A percentile compares a stretch with the other conserved stretches of the same genome.
Conservation (phyloP, 75 land plant genomes). For the Pinus taeda region DNA sequence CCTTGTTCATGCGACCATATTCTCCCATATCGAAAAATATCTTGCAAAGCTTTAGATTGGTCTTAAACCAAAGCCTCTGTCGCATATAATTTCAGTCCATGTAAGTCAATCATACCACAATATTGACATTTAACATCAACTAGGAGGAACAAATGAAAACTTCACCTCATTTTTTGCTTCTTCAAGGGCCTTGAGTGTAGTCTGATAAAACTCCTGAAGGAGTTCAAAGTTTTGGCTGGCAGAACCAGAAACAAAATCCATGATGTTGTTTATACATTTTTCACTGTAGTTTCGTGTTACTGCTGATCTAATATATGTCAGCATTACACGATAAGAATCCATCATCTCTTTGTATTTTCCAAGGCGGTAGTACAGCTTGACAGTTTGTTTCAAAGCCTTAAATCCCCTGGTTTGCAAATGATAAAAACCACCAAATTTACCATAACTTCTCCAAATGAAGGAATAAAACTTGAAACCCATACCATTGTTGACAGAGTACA, state of each 20-base stretch:
- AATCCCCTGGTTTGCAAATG: conserved; percentile 73
- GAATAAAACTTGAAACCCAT: background rate
- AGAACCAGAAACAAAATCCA: conserved; percentile 94
- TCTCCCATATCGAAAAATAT: conserved; percentile 97
- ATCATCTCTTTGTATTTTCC: conserved; percentile 93
- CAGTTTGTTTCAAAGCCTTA: conserved; percentile 97
- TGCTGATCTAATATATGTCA: conserved; percentile 94
- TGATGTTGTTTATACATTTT: conserved; percentile 92
- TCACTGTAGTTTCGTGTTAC: conserved; percentile 97
- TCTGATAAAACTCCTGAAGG: conserved; percentile 92
- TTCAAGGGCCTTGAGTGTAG: conserved; percentile 91
- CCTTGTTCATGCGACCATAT: conserved; percentile 98
- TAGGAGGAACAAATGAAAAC: background rate
- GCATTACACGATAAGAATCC: conserved; percentile 92
- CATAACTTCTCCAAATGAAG: background rate
- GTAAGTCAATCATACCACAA: background rate
- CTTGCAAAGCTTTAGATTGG: conserved; percentile 93
- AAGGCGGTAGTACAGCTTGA: conserved; percentile 87
- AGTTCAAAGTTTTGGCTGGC: conserved; percentile 81
- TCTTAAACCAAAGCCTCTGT: conserved; percentile 98
- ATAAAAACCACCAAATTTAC: background rate
- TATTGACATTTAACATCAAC: background rate
- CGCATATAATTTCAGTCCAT: background rate
- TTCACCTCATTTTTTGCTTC: conserved; percentile 97
- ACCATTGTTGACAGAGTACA: background rate